These are phyloP conservation scores for Dactylonectria macrodidyma DNA, from an alignment of 2,329 filamentous ascomycete genomes.

Conservation along the genomic window DNA sequence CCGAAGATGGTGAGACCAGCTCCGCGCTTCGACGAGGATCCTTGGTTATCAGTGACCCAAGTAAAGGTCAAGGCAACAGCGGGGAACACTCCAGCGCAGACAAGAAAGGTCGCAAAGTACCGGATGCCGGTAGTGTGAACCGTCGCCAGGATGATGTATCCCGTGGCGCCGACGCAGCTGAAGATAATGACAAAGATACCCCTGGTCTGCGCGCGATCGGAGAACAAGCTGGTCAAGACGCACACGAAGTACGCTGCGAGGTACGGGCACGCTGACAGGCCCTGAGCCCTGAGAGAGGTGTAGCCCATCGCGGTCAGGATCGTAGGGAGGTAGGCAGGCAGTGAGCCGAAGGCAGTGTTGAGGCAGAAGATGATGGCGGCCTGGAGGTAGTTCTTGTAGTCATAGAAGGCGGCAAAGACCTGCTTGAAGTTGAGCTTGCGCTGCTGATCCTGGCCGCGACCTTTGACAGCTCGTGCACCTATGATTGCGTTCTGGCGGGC, in stretches of 20 bases:
- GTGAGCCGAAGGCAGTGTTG: slow-evolving; percentile 53
- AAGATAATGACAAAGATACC: slow-evolving; percentile 71
- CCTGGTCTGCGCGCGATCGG: slow-evolving; percentile 76
- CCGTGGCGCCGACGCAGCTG: slow-evolving; percentile 70
- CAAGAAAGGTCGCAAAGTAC: slow-evolving; percentile 64
- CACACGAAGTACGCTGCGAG: slow-evolving; percentile 77
- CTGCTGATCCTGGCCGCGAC: slow-evolving; percentile 62
- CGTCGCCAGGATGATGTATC: slow-evolving; percentile 76
- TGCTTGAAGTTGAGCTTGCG: slow-evolving; percentile 62
- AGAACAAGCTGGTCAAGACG: slow-evolving; percentile 72
- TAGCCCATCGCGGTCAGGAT: slow-evolving; percentile 79
- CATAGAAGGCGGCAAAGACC: slow-evolving; percentile 61
- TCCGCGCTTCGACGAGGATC: slow-evolving; percentile 75
- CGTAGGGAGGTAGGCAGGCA: slow-evolving; percentile 76
- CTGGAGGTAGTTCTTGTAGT: slow-evolving; percentile 65
- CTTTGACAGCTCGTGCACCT: slow-evolving; percentile 63
- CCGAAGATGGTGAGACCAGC: slow-evolving; percentile 67
- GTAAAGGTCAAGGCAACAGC: slow-evolving; percentile 78
- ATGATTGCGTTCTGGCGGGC: slow-evolving; percentile 72
- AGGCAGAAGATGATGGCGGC: slow-evolving; percentile 59
- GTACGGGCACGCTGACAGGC: slow-evolving; percentile 80
- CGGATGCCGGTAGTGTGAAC: slow-evolving; percentile 60
- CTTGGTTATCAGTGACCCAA: slow-evolving; percentile 81
- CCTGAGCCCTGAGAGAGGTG: slow-evolving; percentile 76
- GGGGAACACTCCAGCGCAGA: slow-evolving; percentile 69